Percentiles rank a stretch among this genome's conserved stretches.
These are phyloP conservation scores for Rhizophora mangle DNA, from an alignment of 345 rosid genomes.

Conservation along the genomic window DNA sequence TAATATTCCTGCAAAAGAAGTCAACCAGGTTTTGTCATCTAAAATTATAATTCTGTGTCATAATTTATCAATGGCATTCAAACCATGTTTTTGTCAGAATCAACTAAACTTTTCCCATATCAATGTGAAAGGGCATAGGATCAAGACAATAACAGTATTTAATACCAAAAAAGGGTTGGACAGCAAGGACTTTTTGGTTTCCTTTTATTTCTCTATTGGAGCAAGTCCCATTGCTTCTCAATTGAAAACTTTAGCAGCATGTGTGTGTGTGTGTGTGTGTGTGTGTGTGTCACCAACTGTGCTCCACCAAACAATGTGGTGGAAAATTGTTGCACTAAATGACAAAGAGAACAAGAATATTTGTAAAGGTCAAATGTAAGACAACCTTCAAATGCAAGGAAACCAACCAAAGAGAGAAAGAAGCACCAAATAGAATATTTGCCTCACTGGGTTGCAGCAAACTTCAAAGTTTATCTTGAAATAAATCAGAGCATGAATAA, in stretches of 20 bases:
- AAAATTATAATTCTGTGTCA: neutral
- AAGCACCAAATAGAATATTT: neutral
- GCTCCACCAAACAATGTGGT: neutral
- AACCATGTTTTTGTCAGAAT: neutral
- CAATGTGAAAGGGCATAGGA: neutral
- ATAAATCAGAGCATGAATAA: neutral
- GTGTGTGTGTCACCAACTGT: neutral
- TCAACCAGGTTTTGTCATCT: constrained; percentile 3
- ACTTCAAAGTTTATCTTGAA: neutral
- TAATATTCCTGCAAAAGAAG: constrained; percentile 60
- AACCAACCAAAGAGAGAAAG: neutral
- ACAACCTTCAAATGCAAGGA: neutral
- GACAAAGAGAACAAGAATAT: neutral
- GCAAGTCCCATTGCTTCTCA: neutral
- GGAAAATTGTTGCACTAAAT: neutral
- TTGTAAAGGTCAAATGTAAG: neutral
- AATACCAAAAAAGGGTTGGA: neutral
- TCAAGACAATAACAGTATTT: neutral
- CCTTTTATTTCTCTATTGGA: too few species aligned
- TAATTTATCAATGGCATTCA: neutral
- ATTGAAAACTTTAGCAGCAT: neutral
- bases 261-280: neutral
- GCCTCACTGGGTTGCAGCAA: neutral
- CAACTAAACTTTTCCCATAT: too few species aligned
- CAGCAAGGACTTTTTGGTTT: neutral